Evolutionary conservation across 108 stramenopile genomes (phyloP).

Genomic region (Cyclotella sp.): DNA sequence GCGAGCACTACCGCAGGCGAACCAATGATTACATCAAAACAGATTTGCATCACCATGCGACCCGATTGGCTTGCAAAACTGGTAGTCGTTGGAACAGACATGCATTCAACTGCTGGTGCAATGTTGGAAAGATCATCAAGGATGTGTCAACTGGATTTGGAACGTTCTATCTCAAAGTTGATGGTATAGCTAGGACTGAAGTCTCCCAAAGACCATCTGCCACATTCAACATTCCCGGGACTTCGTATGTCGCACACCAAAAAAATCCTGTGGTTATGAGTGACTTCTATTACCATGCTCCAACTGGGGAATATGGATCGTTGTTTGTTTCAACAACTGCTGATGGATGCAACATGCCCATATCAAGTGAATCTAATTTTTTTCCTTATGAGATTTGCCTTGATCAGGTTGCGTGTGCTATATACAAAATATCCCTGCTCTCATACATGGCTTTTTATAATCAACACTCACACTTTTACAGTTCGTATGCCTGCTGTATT

Average conservation of each 20-base stretch:
- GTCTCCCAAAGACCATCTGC: conserved; percentile 11
- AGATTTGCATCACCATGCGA: conserved; percentile 19
- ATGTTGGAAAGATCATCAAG: too few species aligned
- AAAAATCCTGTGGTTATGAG: neutral
- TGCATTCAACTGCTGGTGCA: conserved; percentile 39
- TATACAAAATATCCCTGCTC: too few species aligned
- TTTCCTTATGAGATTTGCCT: too few species aligned
- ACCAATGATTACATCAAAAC: conserved; percentile 28
- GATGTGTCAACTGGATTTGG: too few species aligned
- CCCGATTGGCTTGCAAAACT: conserved; percentile 26
- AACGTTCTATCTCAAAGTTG: too few species aligned
- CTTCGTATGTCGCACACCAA: conserved; percentile 9
- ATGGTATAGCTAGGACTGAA: conserved; percentile 38
- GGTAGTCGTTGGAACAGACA: conserved; percentile 40
- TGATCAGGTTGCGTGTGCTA: too few species aligned
- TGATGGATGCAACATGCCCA: neutral
- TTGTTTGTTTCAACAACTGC: conserved; percentile 8
- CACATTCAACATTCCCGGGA: neutral
- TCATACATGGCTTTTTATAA: too few species aligned
- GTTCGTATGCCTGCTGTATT: too few species aligned
- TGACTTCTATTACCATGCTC: conserved; percentile 1
- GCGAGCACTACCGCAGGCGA: conserved; percentile 30
- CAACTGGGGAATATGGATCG: neutral
- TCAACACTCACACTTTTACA: too few species aligned
- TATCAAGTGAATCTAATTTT: neutral